Conservation (phyloP, 1,139 yeast genomes). For the Candida frijolesensis region DNA sequence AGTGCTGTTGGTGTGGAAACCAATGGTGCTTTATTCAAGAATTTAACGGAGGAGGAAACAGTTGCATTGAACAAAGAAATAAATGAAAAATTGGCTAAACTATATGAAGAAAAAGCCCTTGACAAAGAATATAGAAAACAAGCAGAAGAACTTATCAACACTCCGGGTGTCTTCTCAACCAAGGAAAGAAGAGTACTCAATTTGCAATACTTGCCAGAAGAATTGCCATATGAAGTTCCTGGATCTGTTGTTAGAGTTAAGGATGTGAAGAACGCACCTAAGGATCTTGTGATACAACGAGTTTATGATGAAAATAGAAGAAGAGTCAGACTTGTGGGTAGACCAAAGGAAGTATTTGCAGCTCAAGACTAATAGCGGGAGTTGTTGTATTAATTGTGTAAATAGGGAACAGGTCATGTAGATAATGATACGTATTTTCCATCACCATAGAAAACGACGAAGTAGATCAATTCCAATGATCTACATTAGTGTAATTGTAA, state of each 20-base stretch:
- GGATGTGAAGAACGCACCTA: conserved; percentile 35
- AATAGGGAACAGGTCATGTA: conserved; percentile 1
- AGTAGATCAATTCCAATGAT: no score
- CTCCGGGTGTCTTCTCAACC: conserved; percentile 37
- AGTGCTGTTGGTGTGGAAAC: conserved; percentile 24
- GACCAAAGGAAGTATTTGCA: conserved; percentile 36
- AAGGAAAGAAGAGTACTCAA: conserved; percentile 27
- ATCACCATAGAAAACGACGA: no score
- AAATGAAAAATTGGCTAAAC: conserved; percentile 20
- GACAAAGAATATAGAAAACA: conserved; percentile 26
- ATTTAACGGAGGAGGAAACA: conserved; percentile 23
- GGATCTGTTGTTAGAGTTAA: conserved; percentile 36
- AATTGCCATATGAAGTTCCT: conserved; percentile 36
- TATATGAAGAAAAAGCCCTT: conserved; percentile 26
- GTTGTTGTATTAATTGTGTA: neutral
- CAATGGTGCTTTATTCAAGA: conserved; percentile 31
- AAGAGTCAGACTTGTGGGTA: conserved; percentile 32
- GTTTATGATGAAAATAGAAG: conserved; percentile 35
- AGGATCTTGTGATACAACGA: conserved; percentile 34
- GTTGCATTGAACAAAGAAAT: conserved; percentile 22
- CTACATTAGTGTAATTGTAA: no score
- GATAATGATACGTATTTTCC: neutral
- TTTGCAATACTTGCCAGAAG: conserved; percentile 32
- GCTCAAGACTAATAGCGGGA: neutral
- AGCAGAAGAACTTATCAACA: conserved; percentile 29